A percentile compares a stretch with the other conserved stretches of the same genome.
Evolutionary conservation across 2,329 filamentous ascomycete species (phyloP).

Genomic region (Celoporthe dispersa): DNA sequence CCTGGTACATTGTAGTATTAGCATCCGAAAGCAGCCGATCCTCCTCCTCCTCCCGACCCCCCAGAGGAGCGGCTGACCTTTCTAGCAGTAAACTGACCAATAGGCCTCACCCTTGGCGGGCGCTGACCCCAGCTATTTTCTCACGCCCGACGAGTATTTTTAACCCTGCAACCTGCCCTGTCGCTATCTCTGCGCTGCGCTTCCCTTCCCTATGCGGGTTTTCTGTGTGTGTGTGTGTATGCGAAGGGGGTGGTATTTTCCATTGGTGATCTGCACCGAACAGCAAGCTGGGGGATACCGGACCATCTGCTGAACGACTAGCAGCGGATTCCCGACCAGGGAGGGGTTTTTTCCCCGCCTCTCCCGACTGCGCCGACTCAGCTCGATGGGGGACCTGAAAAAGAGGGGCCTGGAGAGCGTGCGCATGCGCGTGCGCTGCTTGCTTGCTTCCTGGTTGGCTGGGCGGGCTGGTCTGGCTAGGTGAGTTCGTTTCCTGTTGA

Average conservation of each 20-base stretch:
- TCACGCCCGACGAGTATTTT: slow-evolving; percentile 2
- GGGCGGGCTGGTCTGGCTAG: background rate
- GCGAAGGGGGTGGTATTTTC: background rate
- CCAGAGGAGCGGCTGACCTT: background rate
- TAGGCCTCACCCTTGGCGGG: background rate
- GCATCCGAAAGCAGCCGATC: background rate
- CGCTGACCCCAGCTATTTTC: slow-evolving; percentile 1
- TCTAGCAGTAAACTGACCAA: background rate
- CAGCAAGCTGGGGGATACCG: slow-evolving; percentile 13
- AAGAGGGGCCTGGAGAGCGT: too few relatives aligned
- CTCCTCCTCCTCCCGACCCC: background rate
- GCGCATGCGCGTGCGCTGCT: background rate
- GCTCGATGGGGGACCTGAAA: slow-evolving; percentile 14
- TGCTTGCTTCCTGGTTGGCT: background rate
- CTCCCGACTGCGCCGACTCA: slow-evolving; percentile 22
- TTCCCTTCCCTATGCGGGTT: background rate
- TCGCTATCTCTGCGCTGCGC: background rate
- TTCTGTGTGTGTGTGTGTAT: background rate
- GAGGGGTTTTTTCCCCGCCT: too few relatives aligned
- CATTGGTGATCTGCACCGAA: slow-evolving; percentile 27
- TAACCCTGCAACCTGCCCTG: background rate
- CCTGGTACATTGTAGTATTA: background rate
- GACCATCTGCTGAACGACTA: background rate
- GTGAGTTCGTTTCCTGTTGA: slow-evolving; percentile 25
- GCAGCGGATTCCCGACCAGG: background rate